A percentile compares a stretch with the other conserved stretches of the same genome.
phyloP scores from a whole-genome alignment of 2,329 filamentous ascomycete species.

The Alternaria ventricosa region DNA sequence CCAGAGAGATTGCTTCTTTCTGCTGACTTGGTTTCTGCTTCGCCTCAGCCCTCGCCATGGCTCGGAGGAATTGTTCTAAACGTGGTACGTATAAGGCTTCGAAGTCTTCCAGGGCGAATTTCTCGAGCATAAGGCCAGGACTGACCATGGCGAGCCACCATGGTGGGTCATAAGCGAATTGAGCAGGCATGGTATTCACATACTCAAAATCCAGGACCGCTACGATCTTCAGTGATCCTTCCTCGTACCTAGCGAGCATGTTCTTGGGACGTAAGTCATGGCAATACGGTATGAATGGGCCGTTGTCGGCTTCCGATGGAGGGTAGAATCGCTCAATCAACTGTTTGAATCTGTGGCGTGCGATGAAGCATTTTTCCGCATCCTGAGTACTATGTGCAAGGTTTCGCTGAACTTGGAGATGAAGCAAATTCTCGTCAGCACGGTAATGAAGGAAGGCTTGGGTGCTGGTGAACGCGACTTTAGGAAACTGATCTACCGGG shows the following conservation, averaged over 20 bases:
- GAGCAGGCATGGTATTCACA: background rate
- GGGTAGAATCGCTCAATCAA: background rate
- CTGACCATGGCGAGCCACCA: background rate
- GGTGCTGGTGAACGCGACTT: background rate
- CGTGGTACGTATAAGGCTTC: background rate
- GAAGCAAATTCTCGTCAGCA: background rate
- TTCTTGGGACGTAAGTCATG: background rate
- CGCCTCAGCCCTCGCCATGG: background rate
- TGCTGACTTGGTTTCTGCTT: too few species aligned
- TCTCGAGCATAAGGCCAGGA: background rate
- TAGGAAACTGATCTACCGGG: background rate
- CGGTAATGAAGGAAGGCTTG: background rate
- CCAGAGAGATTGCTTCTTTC: background rate
- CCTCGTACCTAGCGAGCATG: background rate
- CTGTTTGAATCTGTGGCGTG: background rate
- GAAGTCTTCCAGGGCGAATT: background rate
- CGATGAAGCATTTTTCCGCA: background rate
- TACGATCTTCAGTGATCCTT: background rate
- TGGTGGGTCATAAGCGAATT: background rate
- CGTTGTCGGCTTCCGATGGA: background rate
- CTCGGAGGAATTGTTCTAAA: background rate
- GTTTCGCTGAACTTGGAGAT: background rate
- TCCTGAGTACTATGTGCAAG: background rate
- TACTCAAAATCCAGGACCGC: background rate
- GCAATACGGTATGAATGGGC: background rate